Percentiles rank a stretch among this genome's conserved stretches.
These are phyloP conservation scores for Rhododendron ovatum DNA, from an alignment of 148 eudicot species.

Conservation along the genomic window DNA sequence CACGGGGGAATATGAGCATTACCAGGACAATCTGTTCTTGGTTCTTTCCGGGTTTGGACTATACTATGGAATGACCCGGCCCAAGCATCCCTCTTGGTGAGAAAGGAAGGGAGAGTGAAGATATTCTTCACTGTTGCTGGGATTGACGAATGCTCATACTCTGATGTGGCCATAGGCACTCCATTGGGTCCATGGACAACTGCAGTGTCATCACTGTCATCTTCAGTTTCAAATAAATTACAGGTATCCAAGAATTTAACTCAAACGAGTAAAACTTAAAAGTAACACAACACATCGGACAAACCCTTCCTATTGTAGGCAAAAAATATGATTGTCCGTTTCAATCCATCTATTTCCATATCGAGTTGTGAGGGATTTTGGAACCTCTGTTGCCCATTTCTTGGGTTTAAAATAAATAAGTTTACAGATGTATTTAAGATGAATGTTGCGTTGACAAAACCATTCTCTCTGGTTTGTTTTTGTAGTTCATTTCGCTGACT, in stretches of 20 bases:
- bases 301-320: not conserved
- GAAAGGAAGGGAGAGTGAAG: constrained; percentile 51
- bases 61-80: constrained; percentile 71
- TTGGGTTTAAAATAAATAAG: not conserved
- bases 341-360: not conserved
- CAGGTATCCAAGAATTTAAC: not conserved
- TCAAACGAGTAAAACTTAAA: not conserved
- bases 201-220: constrained; percentile 24
- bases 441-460: not conserved
- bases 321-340: not conserved
- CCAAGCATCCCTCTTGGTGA: constrained; percentile 84
- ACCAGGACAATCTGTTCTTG: constrained; percentile 87
- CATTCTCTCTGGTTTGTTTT: not conserved
- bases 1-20: not conserved
- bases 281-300: not conserved
- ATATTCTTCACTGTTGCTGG: constrained; percentile 76
- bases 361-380: not conserved
- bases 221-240: not conserved
- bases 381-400: not conserved
- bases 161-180: constrained; percentile 60
- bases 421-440: not conserved
- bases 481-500: too few relatives aligned
- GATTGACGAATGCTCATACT: constrained; percentile 78
- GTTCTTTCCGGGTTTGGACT: constrained; percentile 35
- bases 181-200: constrained; percentile 82